Base-by-base conservation (phyloP, 2,329 filamentous ascomycete genomes). In the Thelonectria olida region DNA sequence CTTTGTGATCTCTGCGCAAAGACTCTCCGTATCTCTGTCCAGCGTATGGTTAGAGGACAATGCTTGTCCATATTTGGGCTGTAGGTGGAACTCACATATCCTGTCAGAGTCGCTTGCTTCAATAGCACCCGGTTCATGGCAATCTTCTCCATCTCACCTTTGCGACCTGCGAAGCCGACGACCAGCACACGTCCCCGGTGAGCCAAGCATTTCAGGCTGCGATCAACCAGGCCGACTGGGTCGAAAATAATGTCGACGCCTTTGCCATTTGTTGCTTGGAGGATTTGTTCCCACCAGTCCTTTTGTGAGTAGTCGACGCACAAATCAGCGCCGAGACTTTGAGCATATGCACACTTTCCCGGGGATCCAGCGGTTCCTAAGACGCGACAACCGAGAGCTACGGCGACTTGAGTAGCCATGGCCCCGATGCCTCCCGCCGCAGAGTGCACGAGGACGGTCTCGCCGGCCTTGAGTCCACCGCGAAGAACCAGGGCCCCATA, bases 161-260 rank as follows among this genome's bases (percentile, higher is more conserved):
- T 79, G 49, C 81, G 76, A 1, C 82, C 86, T 6, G 85, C 86
- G 69, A 89, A 89, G 0, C 86, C 86, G 2, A 88, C 79, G 25
- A 89, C 76, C 2, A 89, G 78, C 17, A 89, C 73, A 28, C 81
- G 75, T 0, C 85, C 86, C 34, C 80, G 78, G 68, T 86, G 83
- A 22, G 78, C 84, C 28, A 86, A 73, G 64, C 84, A 86, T 59
- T 81, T 81, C 25, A 89, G 70, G 38, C 83, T 84, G 59, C 80
- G 80, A 61, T 83, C 80, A 7, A 88, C 84, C 22, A 85, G 77
- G 1, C 86, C 86, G 10, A 88, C 85, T 13, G 82, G 80, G 73
- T 89, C 86, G 66, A 84, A 85, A 12, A 88, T 82, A 0, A 87
- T 78, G 73, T 89, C 81, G 2, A 85, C 85, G 0, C 86, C 86